phyloP scores from a whole-genome alignment of 1,139 yeast genomes.

The Blastobotrys aristatus region DNA sequence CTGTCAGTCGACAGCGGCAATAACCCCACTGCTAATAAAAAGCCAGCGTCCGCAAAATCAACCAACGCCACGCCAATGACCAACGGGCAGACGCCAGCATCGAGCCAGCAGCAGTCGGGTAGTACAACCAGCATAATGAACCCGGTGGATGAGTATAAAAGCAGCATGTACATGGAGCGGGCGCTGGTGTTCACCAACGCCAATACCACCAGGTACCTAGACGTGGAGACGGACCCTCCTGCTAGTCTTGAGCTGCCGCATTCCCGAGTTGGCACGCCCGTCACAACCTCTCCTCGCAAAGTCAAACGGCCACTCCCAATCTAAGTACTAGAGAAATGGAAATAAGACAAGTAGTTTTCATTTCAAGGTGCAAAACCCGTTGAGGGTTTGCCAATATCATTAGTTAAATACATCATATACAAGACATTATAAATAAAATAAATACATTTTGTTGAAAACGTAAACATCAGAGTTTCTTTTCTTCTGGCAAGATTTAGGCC shows the following conservation, averaged over 20 bases:
- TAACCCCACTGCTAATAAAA: neutral
- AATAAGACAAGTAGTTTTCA: neutral
- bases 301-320: neutral
- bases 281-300: neutral
- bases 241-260: neutral
- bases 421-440: neutral
- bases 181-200: conserved; percentile 19
- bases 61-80: conserved; percentile 19
- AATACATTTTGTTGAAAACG: conserved; percentile 11
- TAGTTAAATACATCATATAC: conserved; percentile 4
- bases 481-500: neutral
- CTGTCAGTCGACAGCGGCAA: neutral
- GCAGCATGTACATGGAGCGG: conserved; percentile 25
- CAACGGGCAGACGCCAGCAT: conserved; percentile 14
- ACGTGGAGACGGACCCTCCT: conserved; percentile 1
- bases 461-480: neutral
- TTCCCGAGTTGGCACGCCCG: conserved; percentile 9
- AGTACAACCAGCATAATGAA: conserved; percentile 12
- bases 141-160: conserved; percentile 20
- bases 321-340: neutral
- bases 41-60: conserved; percentile 9
- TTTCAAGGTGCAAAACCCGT: neutral
- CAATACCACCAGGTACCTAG: conserved; percentile 11
- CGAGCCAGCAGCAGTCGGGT: conserved; percentile 1
- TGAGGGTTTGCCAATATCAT: conserved; percentile 3